Evolutionary conservation across 2,329 filamentous ascomycete genomes (phyloP).

Genomic region (Ascosphaera aggregata): DNA sequence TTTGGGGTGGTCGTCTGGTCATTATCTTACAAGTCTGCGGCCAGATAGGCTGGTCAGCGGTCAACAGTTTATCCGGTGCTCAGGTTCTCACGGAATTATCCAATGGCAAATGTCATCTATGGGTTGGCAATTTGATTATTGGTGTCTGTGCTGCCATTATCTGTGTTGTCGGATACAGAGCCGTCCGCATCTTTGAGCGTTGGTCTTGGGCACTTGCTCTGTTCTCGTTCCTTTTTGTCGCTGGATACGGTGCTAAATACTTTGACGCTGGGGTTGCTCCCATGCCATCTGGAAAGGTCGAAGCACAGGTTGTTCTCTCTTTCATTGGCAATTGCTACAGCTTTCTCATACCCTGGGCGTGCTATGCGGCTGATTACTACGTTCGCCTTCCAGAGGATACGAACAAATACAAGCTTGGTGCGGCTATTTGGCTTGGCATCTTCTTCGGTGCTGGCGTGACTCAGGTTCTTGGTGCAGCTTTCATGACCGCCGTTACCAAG

Average conservation of each 20-base stretch:
- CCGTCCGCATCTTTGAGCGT: constrained; percentile 57
- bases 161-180: constrained; percentile 50
- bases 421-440: constrained; percentile 45
- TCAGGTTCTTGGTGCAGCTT: constrained; percentile 46
- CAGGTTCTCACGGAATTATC: constrained; percentile 58
- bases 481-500: constrained; percentile 41
- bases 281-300: constrained; percentile 33
- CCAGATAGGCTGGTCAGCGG: constrained; percentile 50
- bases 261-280: constrained; percentile 39
- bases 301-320: constrained; percentile 38
- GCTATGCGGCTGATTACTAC: constrained; percentile 55
- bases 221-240: constrained; percentile 48
- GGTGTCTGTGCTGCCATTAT: constrained; percentile 42
- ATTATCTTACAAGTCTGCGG: constrained; percentile 48
- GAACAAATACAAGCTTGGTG: constrained; percentile 38
- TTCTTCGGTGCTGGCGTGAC: constrained; percentile 50
- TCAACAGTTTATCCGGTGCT: constrained; percentile 60
- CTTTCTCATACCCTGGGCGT: constrained; percentile 50
- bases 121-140: constrained; percentile 53
- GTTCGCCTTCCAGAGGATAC: constrained; percentile 48
- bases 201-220: constrained; percentile 51
- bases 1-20: constrained; percentile 19
- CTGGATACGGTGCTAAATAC: constrained; percentile 43
- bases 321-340: constrained; percentile 44
- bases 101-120: constrained; percentile 36